phyloP scores from a whole-genome alignment of 2,329 filamentous ascomycete species.

The Exophiala mesophila region DNA sequence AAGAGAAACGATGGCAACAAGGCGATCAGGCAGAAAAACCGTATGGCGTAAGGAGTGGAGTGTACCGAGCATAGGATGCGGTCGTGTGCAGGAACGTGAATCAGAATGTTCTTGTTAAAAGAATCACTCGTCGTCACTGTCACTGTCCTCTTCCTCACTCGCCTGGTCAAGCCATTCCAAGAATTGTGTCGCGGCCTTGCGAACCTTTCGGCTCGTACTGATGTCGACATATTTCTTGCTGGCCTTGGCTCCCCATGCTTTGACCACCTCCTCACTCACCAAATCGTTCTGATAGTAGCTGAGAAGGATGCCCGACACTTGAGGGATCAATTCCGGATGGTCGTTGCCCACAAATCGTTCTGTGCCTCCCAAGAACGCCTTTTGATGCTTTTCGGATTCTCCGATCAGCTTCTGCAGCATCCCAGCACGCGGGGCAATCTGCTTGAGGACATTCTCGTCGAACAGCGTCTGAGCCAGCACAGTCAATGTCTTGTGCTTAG shows the following conservation, averaged over 20 bases:
- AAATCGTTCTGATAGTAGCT: conserved; percentile 89
- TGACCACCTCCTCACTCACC: conserved; percentile 79
- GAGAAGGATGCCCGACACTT: conserved; percentile 81
- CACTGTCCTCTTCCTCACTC: conserved; percentile 61
- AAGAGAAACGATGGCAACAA: too few species aligned
- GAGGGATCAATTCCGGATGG: conserved; percentile 69
- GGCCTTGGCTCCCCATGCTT: conserved; percentile 87
- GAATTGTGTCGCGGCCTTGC: conserved; percentile 91
- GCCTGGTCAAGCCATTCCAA: conserved; percentile 89
- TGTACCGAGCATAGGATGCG: too few species aligned
- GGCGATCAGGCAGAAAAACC: too few species aligned
- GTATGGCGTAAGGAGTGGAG: too few species aligned
- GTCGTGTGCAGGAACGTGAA: too few species aligned
- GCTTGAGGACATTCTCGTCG: conserved; percentile 79
- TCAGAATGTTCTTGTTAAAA: too few species aligned
- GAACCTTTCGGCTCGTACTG: conserved; percentile 85
- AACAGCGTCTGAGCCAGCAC: conserved; percentile 94
- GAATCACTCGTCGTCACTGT: conserved; percentile 53
- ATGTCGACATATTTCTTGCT: conserved; percentile 98
- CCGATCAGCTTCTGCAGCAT: conserved; percentile 86
- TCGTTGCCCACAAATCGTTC: conserved; percentile 86
- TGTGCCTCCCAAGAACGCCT: conserved; percentile 88
- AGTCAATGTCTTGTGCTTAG: conserved; percentile 86
- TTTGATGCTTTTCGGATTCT: conserved; percentile 88
- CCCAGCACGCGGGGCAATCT: conserved; percentile 75